These are phyloP conservation scores for Sclerotinia minor DNA, from an alignment of 2,329 filamentous ascomycete genomes.

Conservation along the genomic window DNA sequence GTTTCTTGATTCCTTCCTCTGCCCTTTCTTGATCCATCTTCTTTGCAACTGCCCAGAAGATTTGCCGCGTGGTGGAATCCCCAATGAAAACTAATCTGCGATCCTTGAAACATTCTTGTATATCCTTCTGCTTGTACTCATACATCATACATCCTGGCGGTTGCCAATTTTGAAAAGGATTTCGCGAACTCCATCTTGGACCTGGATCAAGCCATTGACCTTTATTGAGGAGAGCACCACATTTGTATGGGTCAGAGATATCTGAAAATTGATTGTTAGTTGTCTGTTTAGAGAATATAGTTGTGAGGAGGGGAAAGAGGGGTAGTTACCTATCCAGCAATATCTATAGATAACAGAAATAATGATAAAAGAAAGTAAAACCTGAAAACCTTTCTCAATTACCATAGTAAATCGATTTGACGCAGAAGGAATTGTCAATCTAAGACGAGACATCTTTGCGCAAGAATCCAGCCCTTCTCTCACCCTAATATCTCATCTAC, in stretches of 20 bases:
- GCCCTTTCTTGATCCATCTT: slow-evolving; percentile 49
- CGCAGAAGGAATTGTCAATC: slow-evolving; percentile 19
- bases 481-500: slow-evolving; percentile 2
- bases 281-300: background rate
- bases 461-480: slow-evolving; percentile 6
- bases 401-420: slow-evolving; percentile 15
- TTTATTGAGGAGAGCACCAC: slow-evolving; percentile 51
- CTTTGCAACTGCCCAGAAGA: slow-evolving; percentile 58
- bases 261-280: slow-evolving; percentile 29
- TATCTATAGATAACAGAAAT: slow-evolving; percentile 38
- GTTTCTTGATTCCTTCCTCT: slow-evolving; percentile 42
- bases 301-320: background rate
- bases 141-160: slow-evolving; percentile 60
- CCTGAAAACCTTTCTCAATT: slow-evolving; percentile 31
- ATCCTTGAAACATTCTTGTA: slow-evolving; percentile 53
- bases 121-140: slow-evolving; percentile 53
- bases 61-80: slow-evolving; percentile 59
- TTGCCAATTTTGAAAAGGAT: slow-evolving; percentile 54
- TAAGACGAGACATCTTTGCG: slow-evolving; percentile 19
- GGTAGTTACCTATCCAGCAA: slow-evolving; percentile 37
- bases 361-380: slow-evolving; percentile 32
- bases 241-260: slow-evolving; percentile 53
- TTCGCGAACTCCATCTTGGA: slow-evolving; percentile 35
- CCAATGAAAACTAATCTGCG: slow-evolving; percentile 60
- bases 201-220: slow-evolving; percentile 51